phyloP scores from a whole-genome alignment of 257 asterid genomes.

The Fraxinus excelsior region DNA sequence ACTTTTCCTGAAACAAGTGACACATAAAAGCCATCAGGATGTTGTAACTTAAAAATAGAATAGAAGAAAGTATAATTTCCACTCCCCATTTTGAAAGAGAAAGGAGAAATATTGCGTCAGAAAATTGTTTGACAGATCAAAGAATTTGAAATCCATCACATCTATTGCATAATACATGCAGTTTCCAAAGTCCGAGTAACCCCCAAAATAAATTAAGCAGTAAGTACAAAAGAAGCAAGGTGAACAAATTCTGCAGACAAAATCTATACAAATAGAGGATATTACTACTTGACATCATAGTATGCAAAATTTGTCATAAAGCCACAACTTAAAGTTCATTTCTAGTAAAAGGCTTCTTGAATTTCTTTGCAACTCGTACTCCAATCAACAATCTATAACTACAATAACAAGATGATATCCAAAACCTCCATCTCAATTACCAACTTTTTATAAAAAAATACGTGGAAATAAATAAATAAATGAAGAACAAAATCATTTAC shows the following conservation, averaged over 20 bases:
- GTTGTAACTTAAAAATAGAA: slow-evolving; percentile 3
- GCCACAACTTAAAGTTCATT: background rate
- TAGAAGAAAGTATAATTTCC: no score
- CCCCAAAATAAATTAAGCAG: no score
- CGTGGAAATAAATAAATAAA: background rate
- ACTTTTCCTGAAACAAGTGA: slow-evolving; percentile 40
- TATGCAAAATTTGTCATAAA: background rate
- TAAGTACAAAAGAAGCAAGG: no score
- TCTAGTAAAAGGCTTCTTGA: background rate
- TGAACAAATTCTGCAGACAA: background rate
- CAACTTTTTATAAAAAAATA: background rate
- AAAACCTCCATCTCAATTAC: background rate
- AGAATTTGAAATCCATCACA: no score
- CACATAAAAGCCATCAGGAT: slow-evolving; percentile 16
- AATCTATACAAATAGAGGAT: background rate
- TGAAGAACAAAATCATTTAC: slow-evolving; percentile 29
- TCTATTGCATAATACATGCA: no score
- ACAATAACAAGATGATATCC: background rate
- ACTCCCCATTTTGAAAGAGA: no score
- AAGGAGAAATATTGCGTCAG: no score
- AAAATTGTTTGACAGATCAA: no score
- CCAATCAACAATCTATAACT: background rate
- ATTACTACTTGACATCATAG: background rate
- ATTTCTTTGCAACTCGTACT: background rate
- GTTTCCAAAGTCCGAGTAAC: no score